Base-by-base conservation (phyloP, 441 rosid genomes). In the Theobroma grandiflorum region DNA sequence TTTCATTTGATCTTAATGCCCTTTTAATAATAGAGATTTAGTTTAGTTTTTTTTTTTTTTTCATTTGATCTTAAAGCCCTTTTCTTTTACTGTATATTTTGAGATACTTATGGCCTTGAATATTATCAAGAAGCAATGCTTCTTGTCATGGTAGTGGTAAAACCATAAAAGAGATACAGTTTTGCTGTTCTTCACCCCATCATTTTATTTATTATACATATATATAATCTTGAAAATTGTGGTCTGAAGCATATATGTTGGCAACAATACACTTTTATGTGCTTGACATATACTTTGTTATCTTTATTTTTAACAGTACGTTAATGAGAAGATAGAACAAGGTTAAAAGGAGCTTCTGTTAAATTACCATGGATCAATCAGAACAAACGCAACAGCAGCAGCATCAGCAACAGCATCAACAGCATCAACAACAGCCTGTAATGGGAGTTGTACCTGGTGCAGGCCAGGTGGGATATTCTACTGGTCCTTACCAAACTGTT, bases 321-420 rank as follows among this genome's bases (percentile, higher is more conserved):
- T 49, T 6, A n/a, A 65, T 37, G 35, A 52, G 50, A 65, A 76
- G 79, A 63, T 76, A 76, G 61, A 64, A 35, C 16, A 50, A 18
- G 59, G 66, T 62, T 33, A n/a, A 69, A 38, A 53, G 14, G 37
- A 43, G 65, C 73, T 15, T 66, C 45, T 18, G 20, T 59, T 12
- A 75, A n/a, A 55, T 72, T 40, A 26, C 63, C 16, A 91, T 91
- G 95, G 93, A 91, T 81, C 95, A 87, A 79, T 70, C 87, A 12
- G 92, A 89, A 50, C 91, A 90, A 82, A 66, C 79, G 20, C 64
- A 72, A 1, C 61, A 52, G 62, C 75, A 47, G 58, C 58, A 49
- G 74, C 87, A 26, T 26, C 31, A 85, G 35, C 91, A 80, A 71
- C 86, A 85, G n/a, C 85, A 79, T 43, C 82, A 82, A 61, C 86